Conservation (phyloP, 306 rosid genomes). For the Rubus parviflorus region DNA sequence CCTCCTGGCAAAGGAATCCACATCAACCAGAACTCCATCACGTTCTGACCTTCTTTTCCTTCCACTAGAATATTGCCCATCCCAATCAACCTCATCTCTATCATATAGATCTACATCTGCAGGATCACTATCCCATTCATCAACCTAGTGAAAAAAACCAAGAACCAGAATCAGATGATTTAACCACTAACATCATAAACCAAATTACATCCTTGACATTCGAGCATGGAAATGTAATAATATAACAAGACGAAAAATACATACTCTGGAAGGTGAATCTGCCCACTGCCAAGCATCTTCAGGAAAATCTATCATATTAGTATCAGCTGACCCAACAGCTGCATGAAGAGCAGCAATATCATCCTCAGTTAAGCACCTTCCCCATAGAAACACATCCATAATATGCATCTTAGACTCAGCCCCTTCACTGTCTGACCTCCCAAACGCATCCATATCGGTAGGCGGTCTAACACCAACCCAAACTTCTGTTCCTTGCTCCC, state of each 20-base stretch:
- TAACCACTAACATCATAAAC: not conserved
- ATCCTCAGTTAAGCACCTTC: slow-evolving; percentile 95
- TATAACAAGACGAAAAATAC: not conserved
- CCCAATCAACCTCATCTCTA: slow-evolving; percentile 98
- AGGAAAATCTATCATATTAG: slow-evolving; percentile 62
- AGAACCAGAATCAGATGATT: slow-evolving; percentile 30
- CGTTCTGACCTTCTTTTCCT: slow-evolving; percentile 94
- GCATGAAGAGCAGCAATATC: slow-evolving; percentile 84
- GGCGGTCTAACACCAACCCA: slow-evolving; percentile 99
- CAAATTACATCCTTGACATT: not conserved
- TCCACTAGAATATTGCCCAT: slow-evolving; percentile 99
- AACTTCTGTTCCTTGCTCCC: slow-evolving; percentile 91
- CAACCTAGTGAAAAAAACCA: slow-evolving; percentile 51
- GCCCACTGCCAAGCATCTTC: slow-evolving; percentile 98
- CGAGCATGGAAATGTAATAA: not conserved
- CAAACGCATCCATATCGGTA: slow-evolving; percentile 90
- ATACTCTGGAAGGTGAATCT: slow-evolving; percentile 94
- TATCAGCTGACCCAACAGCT: slow-evolving; percentile 77
- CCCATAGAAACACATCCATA: slow-evolving; percentile 98
- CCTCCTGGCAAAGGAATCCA: slow-evolving; percentile 89
- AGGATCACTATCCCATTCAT: slow-evolving; percentile 98
- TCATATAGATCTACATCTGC: slow-evolving; percentile 94
- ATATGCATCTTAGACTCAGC: slow-evolving; percentile 98
- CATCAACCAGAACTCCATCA: slow-evolving; percentile 76
- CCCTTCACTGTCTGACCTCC: slow-evolving; percentile 99